These are phyloP conservation scores for Lichtheimia ramosa DNA, from an alignment of 371 early-diverging fungal species.

Conservation along the genomic window DNA sequence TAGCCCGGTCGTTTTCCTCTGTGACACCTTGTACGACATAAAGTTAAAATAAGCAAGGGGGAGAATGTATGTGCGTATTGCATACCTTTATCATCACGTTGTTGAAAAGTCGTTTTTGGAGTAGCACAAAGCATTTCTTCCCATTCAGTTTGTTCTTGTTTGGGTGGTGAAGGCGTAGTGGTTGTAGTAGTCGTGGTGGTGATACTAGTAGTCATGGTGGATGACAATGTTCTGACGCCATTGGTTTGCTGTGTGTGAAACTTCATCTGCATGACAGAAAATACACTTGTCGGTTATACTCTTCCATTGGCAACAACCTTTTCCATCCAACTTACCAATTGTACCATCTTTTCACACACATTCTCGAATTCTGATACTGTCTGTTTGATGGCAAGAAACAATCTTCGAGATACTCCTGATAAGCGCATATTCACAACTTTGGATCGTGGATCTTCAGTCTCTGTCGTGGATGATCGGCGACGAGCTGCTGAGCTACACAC, in stretches of 20 bases:
- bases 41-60: not conserved
- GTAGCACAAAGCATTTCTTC: conserved; percentile 6
- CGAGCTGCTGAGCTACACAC: conserved; percentile 18
- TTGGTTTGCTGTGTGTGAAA: conserved; percentile 10
- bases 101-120: not conserved
- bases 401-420: conserved; percentile 33
- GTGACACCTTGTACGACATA: not conserved
- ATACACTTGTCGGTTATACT: not conserved
- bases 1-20: not conserved
- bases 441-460: conserved; percentile 14
- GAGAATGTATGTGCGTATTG: not conserved
- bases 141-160: conserved; percentile 1
- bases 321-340: conserved; percentile 25
- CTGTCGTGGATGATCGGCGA: conserved; percentile 8
- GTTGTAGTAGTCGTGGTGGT: not conserved
- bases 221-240: not conserved
- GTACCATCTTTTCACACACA: conserved; percentile 37
- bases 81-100: conserved; percentile 8
- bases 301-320: not conserved
- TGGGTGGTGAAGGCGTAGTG: not conserved
- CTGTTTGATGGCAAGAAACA: conserved; percentile 36
- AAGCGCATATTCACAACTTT: conserved; percentile 26
- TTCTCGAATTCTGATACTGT: conserved; percentile 31
- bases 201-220: not conserved
- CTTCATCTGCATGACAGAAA: conserved; percentile 4